These are phyloP conservation scores for Saccharomycodes ludwigii DNA, from an alignment of 805 yeast species.

Conservation along the genomic window DNA sequence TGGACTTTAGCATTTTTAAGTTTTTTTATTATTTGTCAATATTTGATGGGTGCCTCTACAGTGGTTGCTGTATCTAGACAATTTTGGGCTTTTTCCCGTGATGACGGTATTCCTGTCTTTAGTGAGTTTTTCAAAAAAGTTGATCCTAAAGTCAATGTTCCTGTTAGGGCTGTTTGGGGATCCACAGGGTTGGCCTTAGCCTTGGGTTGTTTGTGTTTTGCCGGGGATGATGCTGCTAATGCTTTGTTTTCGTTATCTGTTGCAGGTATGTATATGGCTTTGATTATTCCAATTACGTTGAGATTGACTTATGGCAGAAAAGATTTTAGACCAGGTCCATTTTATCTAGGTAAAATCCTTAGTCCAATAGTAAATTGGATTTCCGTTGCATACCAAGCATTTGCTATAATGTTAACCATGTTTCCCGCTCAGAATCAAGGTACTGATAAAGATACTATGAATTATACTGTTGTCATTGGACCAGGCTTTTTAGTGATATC, in stretches of 20 bases:
- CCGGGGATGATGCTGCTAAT: constrained; percentile 30
- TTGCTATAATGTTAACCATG: constrained; percentile 42
- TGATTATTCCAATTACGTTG: constrained; percentile 25
- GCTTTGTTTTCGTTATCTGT: constrained; percentile 30
- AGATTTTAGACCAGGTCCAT: constrained; percentile 50
- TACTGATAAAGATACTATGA: constrained; percentile 36
- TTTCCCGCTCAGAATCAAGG: constrained; percentile 34
- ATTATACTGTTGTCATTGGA: constrained; percentile 55
- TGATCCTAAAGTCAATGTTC: constrained; percentile 40
- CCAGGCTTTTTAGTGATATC: constrained; percentile 48
- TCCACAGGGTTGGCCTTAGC: constrained; percentile 24
- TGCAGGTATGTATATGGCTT: constrained; percentile 29
- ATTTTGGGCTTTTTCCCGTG: constrained; percentile 66
- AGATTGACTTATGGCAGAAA: constrained; percentile 31
- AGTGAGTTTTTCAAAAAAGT: constrained; percentile 42
- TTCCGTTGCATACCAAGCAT: constrained; percentile 37
- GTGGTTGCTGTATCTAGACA: constrained; percentile 36
- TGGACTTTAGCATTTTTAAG: constrained; percentile 59
- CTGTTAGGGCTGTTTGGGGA: constrained; percentile 45
- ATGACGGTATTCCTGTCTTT: constrained; percentile 61
- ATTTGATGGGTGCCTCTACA: constrained; percentile 33
- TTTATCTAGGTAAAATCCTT: constrained; percentile 41
- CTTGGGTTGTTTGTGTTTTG: constrained; percentile 27
- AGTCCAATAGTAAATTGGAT: constrained; percentile 34
- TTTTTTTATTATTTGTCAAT: constrained; percentile 46